Base-by-base conservation (phyloP, 2,329 filamentous ascomycete species). In the Phaeosphaeriaceae sp. region DNA sequence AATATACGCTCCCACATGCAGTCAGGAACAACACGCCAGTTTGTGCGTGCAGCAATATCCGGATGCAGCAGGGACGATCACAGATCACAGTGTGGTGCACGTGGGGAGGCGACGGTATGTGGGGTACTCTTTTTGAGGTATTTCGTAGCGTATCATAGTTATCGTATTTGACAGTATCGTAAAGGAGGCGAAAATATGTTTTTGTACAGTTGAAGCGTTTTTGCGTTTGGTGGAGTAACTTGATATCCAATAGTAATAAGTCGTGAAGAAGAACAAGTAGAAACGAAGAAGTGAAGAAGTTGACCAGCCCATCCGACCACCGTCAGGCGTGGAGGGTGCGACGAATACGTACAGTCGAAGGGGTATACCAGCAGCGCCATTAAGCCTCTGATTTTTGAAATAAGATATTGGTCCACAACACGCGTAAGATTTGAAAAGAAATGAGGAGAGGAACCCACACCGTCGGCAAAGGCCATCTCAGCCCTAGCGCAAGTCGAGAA, bases 331-430 rank as follows among this genome's bases (percentile, higher is more conserved):
- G 35, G 40, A 15, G 17, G 56, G 22, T 10, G 8, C 19, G 21
- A 28, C 66, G 69, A 49, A 68, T 74, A 74, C 53, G 63, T 76
- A 75, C 73, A 76, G 65, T 50, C 56, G 74, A 76, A 75, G 64
- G 72, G 72, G 71, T 75, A 75, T 73, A 69, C 64, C 61, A 65
- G 63, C 64, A 67, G 63, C 60, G 63, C 63, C 55, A 59, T 56
- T 60, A 32, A 56, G 63, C 59, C 58, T 61, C 61, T 56, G 61
- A n/a, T 46, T 49, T 49, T 49, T 9, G 21, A 49, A 49, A 49
- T 28, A 28, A 28, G 47, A 49, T 49, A 24, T 49, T 49, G 47
- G 23, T 30, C 48, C 52, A 54, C 48, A 54, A 52, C 26, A 28
- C 26, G 9, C 54, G 26, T 48, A 46, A 44, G 8, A 55, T 50